phyloP scores from a whole-genome alignment of 371 early-diverging fungal species.

The Nematocida sp. region DNA sequence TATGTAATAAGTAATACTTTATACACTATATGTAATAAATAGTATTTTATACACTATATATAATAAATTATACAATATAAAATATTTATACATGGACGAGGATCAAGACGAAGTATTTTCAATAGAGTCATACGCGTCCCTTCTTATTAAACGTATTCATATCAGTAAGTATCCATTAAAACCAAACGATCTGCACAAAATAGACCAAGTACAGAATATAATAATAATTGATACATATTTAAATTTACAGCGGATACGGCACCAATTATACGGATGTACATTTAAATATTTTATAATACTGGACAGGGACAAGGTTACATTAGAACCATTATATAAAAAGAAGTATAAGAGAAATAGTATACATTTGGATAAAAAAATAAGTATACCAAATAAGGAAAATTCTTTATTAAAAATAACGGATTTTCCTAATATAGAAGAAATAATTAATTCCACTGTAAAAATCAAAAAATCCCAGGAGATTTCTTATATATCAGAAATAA shows the following conservation, averaged over 20 bases:
- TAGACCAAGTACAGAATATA: background rate
- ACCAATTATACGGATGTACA: background rate
- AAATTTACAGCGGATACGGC: background rate
- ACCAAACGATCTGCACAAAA: background rate
- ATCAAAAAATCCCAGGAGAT: no score
- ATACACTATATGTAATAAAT: no score
- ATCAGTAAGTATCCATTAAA: background rate
- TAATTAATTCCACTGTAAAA: background rate
- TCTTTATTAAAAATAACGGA: background rate
- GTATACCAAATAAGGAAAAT: background rate
- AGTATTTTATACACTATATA: background rate
- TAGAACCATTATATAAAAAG: background rate
- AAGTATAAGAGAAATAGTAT: constrained; percentile 5
- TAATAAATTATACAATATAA: background rate
- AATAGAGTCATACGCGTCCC: background rate
- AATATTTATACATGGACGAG: background rate
- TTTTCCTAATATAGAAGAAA: background rate
- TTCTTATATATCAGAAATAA: background rate
- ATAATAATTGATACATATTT: background rate
- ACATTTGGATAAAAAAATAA: background rate
- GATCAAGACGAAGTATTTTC: background rate
- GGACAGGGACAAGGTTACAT: background rate
- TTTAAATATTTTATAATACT: background rate
- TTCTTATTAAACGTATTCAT: background rate
- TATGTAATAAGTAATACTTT: no score